Evolutionary conservation across 2,329 filamentous ascomycete species (phyloP).

Genomic region (Passalora sequoiae): DNA sequence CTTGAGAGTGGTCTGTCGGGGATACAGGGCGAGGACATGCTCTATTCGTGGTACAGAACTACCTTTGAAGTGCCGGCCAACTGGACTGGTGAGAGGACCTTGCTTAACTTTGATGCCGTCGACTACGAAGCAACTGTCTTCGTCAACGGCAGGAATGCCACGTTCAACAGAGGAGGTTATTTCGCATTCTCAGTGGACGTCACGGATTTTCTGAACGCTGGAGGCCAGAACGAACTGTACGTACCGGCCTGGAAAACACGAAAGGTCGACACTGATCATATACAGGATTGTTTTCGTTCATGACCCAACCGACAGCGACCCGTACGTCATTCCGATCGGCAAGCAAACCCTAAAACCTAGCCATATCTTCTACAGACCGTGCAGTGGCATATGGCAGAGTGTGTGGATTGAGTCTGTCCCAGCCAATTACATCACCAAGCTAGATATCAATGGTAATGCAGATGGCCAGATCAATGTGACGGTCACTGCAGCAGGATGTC

Average conservation of each 20-base stretch:
- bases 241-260: conserved; percentile 38
- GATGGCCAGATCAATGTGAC: conserved; percentile 45
- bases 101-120: conserved; percentile 58
- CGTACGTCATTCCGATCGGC: conserved; percentile 58
- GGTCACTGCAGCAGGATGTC: conserved; percentile 2
- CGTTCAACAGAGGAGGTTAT: conserved; percentile 55
- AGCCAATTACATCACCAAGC: conserved; percentile 50
- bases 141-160: conserved; percentile 50
- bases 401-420: conserved; percentile 66
- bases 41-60: conserved; percentile 40
- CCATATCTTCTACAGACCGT: conserved; percentile 67
- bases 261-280: conserved; percentile 31
- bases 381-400: conserved; percentile 71
- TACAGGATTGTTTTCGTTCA: conserved; percentile 58
- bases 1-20: conserved; percentile 52
- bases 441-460: conserved; percentile 56
- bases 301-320: conserved; percentile 59
- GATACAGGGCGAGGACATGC: conserved; percentile 28
- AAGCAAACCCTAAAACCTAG: conserved; percentile 51
- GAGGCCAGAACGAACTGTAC: conserved; percentile 55
- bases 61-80: conserved; percentile 46
- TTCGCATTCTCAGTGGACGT: conserved; percentile 54
- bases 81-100: conserved; percentile 46
- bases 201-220: conserved; percentile 58
- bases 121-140: conserved; percentile 58